A percentile compares a stretch with the other conserved stretches of the same genome.
These are phyloP conservation scores for Rubus parviflorus DNA, from an alignment of 306 rosid species.

Conservation along the genomic window DNA sequence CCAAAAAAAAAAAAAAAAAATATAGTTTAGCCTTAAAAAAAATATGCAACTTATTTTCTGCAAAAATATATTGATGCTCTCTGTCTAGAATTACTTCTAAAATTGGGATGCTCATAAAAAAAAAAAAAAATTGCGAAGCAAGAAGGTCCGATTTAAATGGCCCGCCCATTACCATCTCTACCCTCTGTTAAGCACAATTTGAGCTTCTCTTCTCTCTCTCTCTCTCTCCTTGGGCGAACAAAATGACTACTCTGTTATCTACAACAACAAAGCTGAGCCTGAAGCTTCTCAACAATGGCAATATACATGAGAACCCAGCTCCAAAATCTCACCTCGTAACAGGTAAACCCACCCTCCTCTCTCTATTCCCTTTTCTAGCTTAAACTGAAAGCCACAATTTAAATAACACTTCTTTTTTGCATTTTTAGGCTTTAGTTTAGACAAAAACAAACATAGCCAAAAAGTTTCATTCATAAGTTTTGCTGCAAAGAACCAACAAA, in stretches of 20 bases:
- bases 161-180: too few species aligned
- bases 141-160: too few species aligned
- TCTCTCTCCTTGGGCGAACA: too few species aligned
- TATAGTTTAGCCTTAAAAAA: too few species aligned
- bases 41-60: too few species aligned
- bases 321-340: slow-evolving; percentile 20
- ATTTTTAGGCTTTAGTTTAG: slow-evolving; percentile 30
- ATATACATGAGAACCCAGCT: slow-evolving; percentile 23
- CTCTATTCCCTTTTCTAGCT: background rate
- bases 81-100: too few species aligned
- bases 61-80: too few species aligned
- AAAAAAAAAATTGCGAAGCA: too few species aligned
- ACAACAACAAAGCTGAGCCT: slow-evolving; percentile 33
- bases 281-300: slow-evolving; percentile 40
- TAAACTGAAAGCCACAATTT: slow-evolving; percentile 6
- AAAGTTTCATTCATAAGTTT: slow-evolving; percentile 36
- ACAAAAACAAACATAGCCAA: slow-evolving; percentile 19
- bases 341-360: slow-evolving; percentile 38
- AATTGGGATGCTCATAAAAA: too few species aligned
- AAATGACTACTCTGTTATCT: slow-evolving; percentile 54
- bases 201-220: too few species aligned
- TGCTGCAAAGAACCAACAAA: slow-evolving; percentile 42
- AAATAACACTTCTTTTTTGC: slow-evolving; percentile 1
- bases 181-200: too few species aligned
- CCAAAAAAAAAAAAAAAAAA: too few species aligned